Evolutionary conservation across 1,139 yeast genomes (phyloP).

Genomic region (Kurtzmaniella quercitrusa): DNA sequence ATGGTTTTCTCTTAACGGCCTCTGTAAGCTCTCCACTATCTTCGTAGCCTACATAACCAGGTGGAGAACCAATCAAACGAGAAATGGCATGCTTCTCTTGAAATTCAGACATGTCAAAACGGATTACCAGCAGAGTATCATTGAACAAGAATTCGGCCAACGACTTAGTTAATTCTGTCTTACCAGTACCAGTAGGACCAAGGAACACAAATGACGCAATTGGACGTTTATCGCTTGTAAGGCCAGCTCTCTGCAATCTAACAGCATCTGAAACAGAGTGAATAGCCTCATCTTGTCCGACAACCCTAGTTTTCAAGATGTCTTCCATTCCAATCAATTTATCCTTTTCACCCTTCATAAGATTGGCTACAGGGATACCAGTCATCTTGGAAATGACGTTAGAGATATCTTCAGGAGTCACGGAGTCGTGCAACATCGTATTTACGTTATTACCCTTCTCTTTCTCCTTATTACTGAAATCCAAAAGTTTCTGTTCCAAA

Average conservation of each 20-base stretch:
- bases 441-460: slow-evolving; percentile 17
- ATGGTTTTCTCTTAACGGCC: slow-evolving; percentile 92
- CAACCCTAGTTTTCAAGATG: slow-evolving; percentile 68
- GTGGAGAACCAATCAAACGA: slow-evolving; percentile 93
- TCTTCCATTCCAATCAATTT: slow-evolving; percentile 84
- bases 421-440: slow-evolving; percentile 78
- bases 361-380: slow-evolving; percentile 89
- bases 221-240: slow-evolving; percentile 89
- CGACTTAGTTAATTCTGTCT: slow-evolving; percentile 89
- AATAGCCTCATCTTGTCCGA: slow-evolving; percentile 96
- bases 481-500: slow-evolving; percentile 55
- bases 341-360: slow-evolving; percentile 93
- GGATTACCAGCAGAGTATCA: slow-evolving; percentile 76
- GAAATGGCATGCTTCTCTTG: slow-evolving; percentile 92
- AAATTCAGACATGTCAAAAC: slow-evolving; percentile 97
- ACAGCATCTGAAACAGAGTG: slow-evolving; percentile 90
- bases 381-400: slow-evolving; percentile 90
- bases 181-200: slow-evolving; percentile 98
- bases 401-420: slow-evolving; percentile 91
- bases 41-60: slow-evolving; percentile 96
- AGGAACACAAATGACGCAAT: slow-evolving; percentile 93
- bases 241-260: slow-evolving; percentile 91
- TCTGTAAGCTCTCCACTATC: slow-evolving; percentile 95
- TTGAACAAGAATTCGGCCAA: slow-evolving; percentile 89
- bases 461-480: slow-evolving; percentile 42